phyloP scores from a whole-genome alignment of 2,329 filamentous ascomycete species.

The Aspergillus puulaauensis region DNA sequence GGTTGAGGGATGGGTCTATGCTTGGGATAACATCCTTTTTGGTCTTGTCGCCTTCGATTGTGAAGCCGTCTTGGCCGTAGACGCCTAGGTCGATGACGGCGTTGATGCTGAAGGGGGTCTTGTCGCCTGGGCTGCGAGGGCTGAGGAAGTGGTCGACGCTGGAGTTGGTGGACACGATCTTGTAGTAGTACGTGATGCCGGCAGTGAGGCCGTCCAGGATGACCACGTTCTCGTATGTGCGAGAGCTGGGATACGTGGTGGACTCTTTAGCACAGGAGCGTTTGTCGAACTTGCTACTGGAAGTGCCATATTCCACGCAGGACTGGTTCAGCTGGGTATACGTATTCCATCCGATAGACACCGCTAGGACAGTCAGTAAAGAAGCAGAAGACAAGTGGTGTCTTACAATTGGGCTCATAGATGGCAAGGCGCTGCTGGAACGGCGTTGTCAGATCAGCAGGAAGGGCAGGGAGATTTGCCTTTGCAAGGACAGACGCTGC shows the following conservation, averaged over 20 bases:
- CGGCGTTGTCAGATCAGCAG: slow-evolving; percentile 53
- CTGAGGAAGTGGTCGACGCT: slow-evolving; percentile 55
- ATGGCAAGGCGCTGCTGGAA: slow-evolving; percentile 56
- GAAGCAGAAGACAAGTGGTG: background rate
- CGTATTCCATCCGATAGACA: slow-evolving; percentile 59
- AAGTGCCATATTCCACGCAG: slow-evolving; percentile 55
- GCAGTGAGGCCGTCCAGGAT: slow-evolving; percentile 48
- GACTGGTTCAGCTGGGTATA: slow-evolving; percentile 47
- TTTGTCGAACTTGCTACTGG: slow-evolving; percentile 37
- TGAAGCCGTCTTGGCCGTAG: slow-evolving; percentile 55
- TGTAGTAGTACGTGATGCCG: slow-evolving; percentile 61
- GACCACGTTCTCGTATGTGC: slow-evolving; percentile 55
- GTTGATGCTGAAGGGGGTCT: slow-evolving; percentile 53
- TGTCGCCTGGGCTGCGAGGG: slow-evolving; percentile 55
- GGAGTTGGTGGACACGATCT: slow-evolving; percentile 58
- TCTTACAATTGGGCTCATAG: slow-evolving; percentile 49
- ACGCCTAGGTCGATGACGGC: slow-evolving; percentile 58
- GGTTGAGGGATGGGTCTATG: slow-evolving; percentile 54
- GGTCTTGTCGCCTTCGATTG: slow-evolving; percentile 43
- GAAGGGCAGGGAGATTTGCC: slow-evolving; percentile 48
- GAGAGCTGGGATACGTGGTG: slow-evolving; percentile 54
- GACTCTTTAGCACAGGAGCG: slow-evolving; percentile 49
- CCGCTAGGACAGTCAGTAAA: slow-evolving; percentile 35
- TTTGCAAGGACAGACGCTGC: slow-evolving; percentile 23
- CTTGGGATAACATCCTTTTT: slow-evolving; percentile 52